phyloP scores from a whole-genome alignment of 2,329 filamentous ascomycete genomes.

The Aureobasidium lini region DNA sequence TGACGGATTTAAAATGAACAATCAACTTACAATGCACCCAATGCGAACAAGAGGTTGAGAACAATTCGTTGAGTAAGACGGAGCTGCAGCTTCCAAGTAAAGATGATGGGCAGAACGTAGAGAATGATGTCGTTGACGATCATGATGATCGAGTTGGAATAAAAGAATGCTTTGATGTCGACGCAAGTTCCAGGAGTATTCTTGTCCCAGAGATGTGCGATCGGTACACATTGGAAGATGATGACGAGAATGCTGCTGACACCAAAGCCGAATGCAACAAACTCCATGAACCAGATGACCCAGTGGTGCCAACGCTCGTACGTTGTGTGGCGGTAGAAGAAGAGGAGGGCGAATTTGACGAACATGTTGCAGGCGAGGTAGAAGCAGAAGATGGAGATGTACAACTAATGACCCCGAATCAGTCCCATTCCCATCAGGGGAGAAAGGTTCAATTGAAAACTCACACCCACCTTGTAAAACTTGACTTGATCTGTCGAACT shows the following conservation, averaged over 20 bases:
- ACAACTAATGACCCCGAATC: slow-evolving; percentile 15
- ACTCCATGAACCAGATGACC: slow-evolving; percentile 29
- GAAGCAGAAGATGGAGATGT: slow-evolving; percentile 27
- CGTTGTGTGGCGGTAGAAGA: slow-evolving; percentile 34
- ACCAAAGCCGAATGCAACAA: slow-evolving; percentile 29
- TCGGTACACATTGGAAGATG: slow-evolving; percentile 31
- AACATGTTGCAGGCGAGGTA: slow-evolving; percentile 35
- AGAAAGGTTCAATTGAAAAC: neutral
- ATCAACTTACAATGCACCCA: slow-evolving; percentile 26
- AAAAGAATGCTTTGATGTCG: slow-evolving; percentile 29
- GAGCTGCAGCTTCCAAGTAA: slow-evolving; percentile 30
- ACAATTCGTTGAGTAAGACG: slow-evolving; percentile 27
- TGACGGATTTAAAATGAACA: neutral
- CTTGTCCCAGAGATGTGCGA: slow-evolving; percentile 27
- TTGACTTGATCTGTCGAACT: neutral
- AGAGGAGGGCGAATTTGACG: slow-evolving; percentile 33
- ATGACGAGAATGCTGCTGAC: slow-evolving; percentile 28
- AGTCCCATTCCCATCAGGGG: neutral
- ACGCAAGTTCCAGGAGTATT: slow-evolving; percentile 27
- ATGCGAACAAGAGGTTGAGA: slow-evolving; percentile 27
- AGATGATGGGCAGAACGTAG: slow-evolving; percentile 32
- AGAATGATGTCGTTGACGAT: slow-evolving; percentile 32
- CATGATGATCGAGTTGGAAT: slow-evolving; percentile 29
- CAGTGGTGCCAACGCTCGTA: slow-evolving; percentile 20
- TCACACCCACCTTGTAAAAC: slow-evolving; percentile 17